These are phyloP conservation scores for Aspergillus tamarii DNA, from an alignment of 2,329 filamentous ascomycete species.

Conservation along the genomic window DNA sequence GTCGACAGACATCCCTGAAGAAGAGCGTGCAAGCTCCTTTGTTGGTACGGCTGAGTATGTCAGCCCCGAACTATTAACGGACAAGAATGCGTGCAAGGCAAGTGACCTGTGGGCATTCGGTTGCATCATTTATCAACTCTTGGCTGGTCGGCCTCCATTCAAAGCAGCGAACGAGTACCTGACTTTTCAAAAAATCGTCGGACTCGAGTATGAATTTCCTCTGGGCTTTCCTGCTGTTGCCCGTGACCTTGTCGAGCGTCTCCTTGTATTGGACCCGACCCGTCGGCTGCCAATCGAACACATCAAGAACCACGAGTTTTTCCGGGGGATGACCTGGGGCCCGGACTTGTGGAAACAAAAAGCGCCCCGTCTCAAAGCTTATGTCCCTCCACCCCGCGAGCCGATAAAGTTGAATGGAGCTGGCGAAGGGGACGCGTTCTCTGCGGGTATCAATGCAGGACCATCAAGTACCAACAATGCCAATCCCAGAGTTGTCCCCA, in stretches of 20 bases:
- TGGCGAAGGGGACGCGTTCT: slow-evolving; percentile 42
- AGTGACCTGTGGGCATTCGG: slow-evolving; percentile 98
- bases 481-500: slow-evolving; percentile 64
- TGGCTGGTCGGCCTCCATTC: slow-evolving; percentile 95
- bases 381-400: slow-evolving; percentile 75
- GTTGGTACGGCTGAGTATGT: slow-evolving; percentile 98
- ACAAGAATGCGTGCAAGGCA: slow-evolving; percentile 96
- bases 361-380: slow-evolving; percentile 82
- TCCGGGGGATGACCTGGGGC: slow-evolving; percentile 83
- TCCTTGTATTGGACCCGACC: slow-evolving; percentile 85
- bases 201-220: slow-evolving; percentile 91
- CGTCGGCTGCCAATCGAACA: slow-evolving; percentile 88
- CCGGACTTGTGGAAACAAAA: slow-evolving; percentile 85
- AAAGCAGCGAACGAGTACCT: slow-evolving; percentile 95
- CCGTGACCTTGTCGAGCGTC: slow-evolving; percentile 84
- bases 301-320: slow-evolving; percentile 95
- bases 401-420: slow-evolving; percentile 73
- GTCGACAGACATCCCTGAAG: slow-evolving; percentile 61
- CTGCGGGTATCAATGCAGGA: slow-evolving; percentile 46
- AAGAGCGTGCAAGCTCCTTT: slow-evolving; percentile 85
- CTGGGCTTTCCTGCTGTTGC: slow-evolving; percentile 83
- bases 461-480: slow-evolving; percentile 46
- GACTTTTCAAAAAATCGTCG: slow-evolving; percentile 98
- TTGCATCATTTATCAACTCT: slow-evolving; percentile 93
- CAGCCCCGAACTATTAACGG: slow-evolving; percentile 92